Conservation (phyloP, 306 rosid species). For the Glycine soja region DNA sequence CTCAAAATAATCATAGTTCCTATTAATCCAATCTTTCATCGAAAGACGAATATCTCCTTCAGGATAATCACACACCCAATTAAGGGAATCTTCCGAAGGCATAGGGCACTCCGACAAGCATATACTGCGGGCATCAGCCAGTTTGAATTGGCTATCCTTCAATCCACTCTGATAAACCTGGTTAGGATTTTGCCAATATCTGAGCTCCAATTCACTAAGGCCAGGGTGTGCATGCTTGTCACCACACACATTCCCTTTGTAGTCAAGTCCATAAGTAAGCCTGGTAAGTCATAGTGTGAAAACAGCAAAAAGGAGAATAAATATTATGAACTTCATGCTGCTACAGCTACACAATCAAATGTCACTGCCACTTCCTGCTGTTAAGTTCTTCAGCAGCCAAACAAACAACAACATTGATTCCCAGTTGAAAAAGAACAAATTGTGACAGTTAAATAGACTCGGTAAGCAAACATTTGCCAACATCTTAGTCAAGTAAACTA, state of each 20-base stretch:
- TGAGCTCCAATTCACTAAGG: slow-evolving; percentile 79
- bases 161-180: slow-evolving; percentile 93
- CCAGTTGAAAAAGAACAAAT: background rate
- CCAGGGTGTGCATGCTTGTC: slow-evolving; percentile 81
- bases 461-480: slow-evolving; percentile 39
- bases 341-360: slow-evolving; percentile 35
- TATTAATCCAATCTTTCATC: slow-evolving; percentile 72
- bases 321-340: background rate
- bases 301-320: slow-evolving; percentile 18
- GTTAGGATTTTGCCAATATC: slow-evolving; percentile 91
- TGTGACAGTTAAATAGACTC: background rate
- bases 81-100: slow-evolving; percentile 83
- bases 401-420: slow-evolving; percentile 39
- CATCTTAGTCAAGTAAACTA: background rate
- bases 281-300: slow-evolving; percentile 54
- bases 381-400: slow-evolving; percentile 8
- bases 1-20: slow-evolving; percentile 85
- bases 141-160: slow-evolving; percentile 69
- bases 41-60: slow-evolving; percentile 85
- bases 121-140: slow-evolving; percentile 80
- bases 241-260: slow-evolving; percentile 95
- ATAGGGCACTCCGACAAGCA: slow-evolving; percentile 86
- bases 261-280: slow-evolving; percentile 95
- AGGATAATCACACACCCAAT: slow-evolving; percentile 97
- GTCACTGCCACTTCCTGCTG: slow-evolving; percentile 1